Evolutionary conservation across 2,329 filamentous ascomycete species (phyloP), one percentile per base, ranked within the genome.

Genomic region (Atkinsonella hypoxylon): DNA sequence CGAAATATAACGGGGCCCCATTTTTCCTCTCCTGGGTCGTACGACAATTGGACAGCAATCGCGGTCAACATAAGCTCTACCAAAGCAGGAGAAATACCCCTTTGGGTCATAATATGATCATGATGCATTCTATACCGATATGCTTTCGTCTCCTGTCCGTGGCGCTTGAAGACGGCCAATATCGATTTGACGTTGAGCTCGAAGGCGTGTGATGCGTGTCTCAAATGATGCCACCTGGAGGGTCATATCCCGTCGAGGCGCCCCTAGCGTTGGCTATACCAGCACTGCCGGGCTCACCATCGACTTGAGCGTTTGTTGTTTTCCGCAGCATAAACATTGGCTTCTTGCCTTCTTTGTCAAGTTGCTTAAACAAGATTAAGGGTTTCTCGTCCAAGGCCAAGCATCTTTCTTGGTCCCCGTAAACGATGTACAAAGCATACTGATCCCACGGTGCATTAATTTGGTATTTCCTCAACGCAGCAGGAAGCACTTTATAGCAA

Each of bases 251-350:
- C 22, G 67, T 68, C 17, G 68, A 67, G 11, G 66, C 65, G 15
- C 75, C 73, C 49, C 75, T 68, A 1, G 65, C 69, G 22, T 66
- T 67, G 31, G 68, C 70, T 26, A 80, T 63, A 11, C 77, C 77
- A 7, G 75, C 77, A 55, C 76, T 79, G 15, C 77, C 76, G 10
- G 75, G 75, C 1, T 70, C 67, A 43, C 76, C 75, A 47, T 80
- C 77, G 22, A 69, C 69, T 48, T 70, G 70, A 10, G 75, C 75
- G 39, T 73, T 75, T 45, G 77, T 79, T 34, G 77, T 82, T 67
- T 82, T 82, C 51, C 93, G 75, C 51, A 98, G 73, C 93, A 98
- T 98, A 63, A 98, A 98, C 93, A 97, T 97, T 20, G 93, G 93
- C 66, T 97, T 98, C 70, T 94, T 86, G 45, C 93, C 93, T 71